A percentile compares a stretch with the other conserved stretches of the same genome.
These are phyloP conservation scores for Borealophlyctis nickersoniae DNA, from an alignment of 192 early-diverging fungal species.

Conservation along the genomic window DNA sequence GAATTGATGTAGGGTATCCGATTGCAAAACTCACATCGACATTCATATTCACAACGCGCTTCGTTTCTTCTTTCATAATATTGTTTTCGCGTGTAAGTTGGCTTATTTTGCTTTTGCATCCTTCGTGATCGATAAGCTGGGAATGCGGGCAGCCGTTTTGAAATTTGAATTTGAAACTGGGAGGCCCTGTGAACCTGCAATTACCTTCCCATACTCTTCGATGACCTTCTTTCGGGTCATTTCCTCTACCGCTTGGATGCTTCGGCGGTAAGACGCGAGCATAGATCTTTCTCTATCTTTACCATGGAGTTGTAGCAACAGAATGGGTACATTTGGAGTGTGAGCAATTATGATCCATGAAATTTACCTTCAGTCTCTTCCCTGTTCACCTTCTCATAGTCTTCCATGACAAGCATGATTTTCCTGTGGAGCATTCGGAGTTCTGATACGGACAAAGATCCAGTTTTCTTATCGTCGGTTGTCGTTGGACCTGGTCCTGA, in stretches of 20 bases:
- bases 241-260: conserved; percentile 27
- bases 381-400: conserved; percentile 27
- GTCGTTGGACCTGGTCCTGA: neutral
- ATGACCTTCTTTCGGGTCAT: conserved; percentile 21
- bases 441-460: conserved; percentile 24
- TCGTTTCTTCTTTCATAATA: conserved; percentile 31
- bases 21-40: conserved; percentile 14
- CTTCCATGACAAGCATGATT: conserved; percentile 22
- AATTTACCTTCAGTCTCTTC: conserved; percentile 6
- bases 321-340: too few relatives aligned
- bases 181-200: neutral
- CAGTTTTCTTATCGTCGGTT: conserved; percentile 7
- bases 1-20: neutral
- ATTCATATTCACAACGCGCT: conserved; percentile 23
- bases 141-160: neutral
- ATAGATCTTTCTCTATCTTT: conserved; percentile 24
- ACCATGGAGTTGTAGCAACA: too few relatives aligned
- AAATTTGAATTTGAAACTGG: neutral
- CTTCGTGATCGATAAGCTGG: conserved; percentile 30
- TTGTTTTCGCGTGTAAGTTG: conserved; percentile 29
- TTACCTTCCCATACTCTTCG: conserved; percentile 34
- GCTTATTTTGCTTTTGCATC: conserved; percentile 24
- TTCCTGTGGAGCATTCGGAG: conserved; percentile 37
- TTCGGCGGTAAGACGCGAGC: conserved; percentile 21
- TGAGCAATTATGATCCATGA: neutral